Conservation (phyloP, 2,329 filamentous ascomycete species). For the Fusarium palustre region DNA sequence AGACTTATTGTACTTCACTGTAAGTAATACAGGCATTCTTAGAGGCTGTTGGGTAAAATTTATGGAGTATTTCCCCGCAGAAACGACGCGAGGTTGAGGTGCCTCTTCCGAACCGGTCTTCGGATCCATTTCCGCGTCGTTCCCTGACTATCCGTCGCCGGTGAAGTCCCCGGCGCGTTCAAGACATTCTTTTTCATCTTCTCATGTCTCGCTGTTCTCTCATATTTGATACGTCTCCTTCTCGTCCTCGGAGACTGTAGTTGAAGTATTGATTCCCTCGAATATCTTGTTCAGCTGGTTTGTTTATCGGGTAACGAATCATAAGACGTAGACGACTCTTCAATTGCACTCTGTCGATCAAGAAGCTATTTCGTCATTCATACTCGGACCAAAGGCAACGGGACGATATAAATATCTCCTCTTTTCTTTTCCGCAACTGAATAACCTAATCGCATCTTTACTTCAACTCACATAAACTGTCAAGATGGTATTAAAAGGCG, state of each 20-base stretch:
- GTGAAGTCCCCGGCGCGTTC: constrained; percentile 22
- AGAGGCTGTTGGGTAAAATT: constrained; percentile 33
- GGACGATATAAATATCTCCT: background rate
- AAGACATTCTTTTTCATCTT: constrained; percentile 1
- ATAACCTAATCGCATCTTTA: background rate
- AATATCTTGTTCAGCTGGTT: background rate
- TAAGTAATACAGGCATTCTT: constrained; percentile 38
- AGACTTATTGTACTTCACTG: constrained; percentile 10
- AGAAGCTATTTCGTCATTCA: constrained; percentile 34
- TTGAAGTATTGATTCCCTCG: background rate
- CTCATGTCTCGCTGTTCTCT: background rate
- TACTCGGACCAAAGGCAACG: constrained; percentile 42
- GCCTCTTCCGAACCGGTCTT: constrained; percentile 21
- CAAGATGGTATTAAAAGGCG: constrained; percentile 62
- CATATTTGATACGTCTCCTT: background rate
- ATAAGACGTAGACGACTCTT: background rate
- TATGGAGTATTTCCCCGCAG: constrained; percentile 38
- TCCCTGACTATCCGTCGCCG: constrained; percentile 12
- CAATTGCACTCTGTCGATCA: constrained; percentile 17
- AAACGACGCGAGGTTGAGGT: constrained; percentile 13
- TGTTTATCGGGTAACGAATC: background rate
- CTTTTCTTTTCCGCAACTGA: background rate
- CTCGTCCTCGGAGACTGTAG: background rate
- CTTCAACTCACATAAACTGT: background rate
- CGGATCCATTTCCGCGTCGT: constrained; percentile 30